Percentiles rank a stretch among this genome's conserved stretches.
Conservation (phyloP, 148 eudicot genomes). For the Cornus suecica region DNA sequence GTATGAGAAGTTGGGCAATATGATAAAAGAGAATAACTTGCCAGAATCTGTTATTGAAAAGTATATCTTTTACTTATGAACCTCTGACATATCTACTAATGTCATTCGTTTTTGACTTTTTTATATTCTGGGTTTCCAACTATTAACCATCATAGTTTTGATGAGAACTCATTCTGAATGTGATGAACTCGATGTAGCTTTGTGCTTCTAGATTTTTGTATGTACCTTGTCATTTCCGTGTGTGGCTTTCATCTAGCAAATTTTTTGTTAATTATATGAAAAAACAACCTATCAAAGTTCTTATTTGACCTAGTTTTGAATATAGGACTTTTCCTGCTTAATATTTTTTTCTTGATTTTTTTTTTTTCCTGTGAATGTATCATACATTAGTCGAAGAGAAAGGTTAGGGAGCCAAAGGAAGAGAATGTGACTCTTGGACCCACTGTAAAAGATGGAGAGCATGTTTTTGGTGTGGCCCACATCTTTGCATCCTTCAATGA, state of each 20-base stretch:
- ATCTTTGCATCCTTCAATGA: constrained; percentile 89
- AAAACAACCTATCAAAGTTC: too few relatives aligned
- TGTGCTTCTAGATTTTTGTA: not conserved
- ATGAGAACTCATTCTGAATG: not conserved
- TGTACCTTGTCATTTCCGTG: not conserved
- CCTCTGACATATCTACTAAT: not conserved
- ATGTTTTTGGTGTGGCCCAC: constrained; percentile 81
- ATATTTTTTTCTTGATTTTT: not conserved
- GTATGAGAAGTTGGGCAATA: too few relatives aligned
- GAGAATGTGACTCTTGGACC: constrained; percentile 79
- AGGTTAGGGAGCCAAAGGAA: constrained; percentile 75
- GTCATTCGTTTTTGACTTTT: not conserved
- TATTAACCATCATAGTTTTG: not conserved
- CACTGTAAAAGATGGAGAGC: constrained; percentile 64
- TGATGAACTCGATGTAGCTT: not conserved
- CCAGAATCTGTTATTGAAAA: too few relatives aligned
- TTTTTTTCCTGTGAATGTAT: not conserved
- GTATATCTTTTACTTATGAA: not conserved
- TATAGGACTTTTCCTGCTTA: not conserved
- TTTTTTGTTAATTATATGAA: not conserved
- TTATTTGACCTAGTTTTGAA: not conserved
- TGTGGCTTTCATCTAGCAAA: not conserved
- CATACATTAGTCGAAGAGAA: constrained; percentile 52
- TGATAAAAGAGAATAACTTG: too few relatives aligned
- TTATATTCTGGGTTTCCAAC: not conserved